These are phyloP conservation scores for Castanopsis chinensis DNA, from an alignment of 306 rosid species.

Conservation along the genomic window DNA sequence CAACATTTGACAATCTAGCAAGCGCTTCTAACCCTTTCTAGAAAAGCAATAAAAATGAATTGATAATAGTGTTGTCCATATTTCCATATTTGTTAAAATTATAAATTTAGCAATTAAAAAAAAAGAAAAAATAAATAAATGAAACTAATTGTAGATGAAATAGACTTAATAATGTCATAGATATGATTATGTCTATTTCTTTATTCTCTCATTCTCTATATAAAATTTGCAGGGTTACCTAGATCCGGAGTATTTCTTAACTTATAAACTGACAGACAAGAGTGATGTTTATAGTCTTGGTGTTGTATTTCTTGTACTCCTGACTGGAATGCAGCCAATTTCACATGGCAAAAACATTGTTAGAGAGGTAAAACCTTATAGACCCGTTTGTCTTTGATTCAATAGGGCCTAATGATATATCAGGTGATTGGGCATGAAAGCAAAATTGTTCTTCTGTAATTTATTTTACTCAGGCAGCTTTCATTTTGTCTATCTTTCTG, in stretches of 20 bases:
- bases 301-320: conserved; percentile 77
- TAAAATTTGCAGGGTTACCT: conserved; percentile 23
- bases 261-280: background rate
- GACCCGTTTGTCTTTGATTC: conserved; percentile 4
- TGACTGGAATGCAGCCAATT: conserved; percentile 91
- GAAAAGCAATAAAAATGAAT: too few relatives aligned
- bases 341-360: conserved; percentile 92
- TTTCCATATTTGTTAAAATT: background rate
- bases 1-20: too few relatives aligned
- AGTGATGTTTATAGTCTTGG: conserved; percentile 23
- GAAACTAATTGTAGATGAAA: background rate
- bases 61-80: too few relatives aligned
- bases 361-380: conserved; percentile 67
- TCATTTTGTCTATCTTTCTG: background rate
- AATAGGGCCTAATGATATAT: background rate
- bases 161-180: background rate
- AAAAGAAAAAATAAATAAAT: background rate
- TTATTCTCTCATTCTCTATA: background rate
- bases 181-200: background rate
- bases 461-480: background rate
- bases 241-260: conserved; percentile 7
- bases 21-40: too few relatives aligned
- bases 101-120: background rate
- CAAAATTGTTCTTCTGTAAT: background rate
- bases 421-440: background rate